Evolutionary conservation across 2,329 filamentous ascomycete genomes (phyloP).

Genomic region (Sarocladium kiliense): DNA sequence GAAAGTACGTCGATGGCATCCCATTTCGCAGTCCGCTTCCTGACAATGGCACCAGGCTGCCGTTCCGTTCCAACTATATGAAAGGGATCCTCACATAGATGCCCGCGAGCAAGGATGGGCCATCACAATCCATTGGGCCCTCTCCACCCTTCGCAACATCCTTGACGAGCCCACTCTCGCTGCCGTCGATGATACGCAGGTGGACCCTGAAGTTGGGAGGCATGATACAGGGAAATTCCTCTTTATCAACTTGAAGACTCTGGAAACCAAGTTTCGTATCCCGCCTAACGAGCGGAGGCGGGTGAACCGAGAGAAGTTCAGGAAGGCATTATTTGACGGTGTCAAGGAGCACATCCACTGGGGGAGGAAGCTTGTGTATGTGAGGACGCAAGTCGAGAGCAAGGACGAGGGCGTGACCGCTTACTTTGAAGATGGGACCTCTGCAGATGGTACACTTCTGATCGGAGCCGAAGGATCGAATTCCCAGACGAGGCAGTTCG

Average conservation of each 20-base stretch:
- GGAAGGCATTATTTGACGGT: conserved; percentile 16
- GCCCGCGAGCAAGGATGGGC: conserved; percentile 42
- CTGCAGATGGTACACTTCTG: conserved; percentile 26
- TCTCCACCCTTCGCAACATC: conserved; percentile 18
- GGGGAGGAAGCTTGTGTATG: conserved; percentile 17
- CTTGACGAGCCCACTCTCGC: conserved; percentile 8
- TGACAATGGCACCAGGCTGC: conserved; percentile 16
- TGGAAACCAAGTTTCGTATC: conserved; percentile 25
- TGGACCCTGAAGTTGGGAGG: conserved; percentile 27
- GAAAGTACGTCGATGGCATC: conserved; percentile 19
- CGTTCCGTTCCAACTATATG: conserved; percentile 26
- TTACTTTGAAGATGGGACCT: conserved; percentile 26
- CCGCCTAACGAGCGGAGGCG: conserved; percentile 24
- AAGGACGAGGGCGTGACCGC: conserved; percentile 16
- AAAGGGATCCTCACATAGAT: conserved; percentile 15
- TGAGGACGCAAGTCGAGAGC: conserved; percentile 18
- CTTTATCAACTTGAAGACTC: conserved; percentile 26
- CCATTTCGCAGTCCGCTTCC: neutral
- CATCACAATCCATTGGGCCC: conserved; percentile 50
- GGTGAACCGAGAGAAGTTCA: conserved; percentile 20
- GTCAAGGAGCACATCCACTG: conserved; percentile 16
- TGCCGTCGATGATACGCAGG: conserved; percentile 11
- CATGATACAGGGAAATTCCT: conserved; percentile 27
- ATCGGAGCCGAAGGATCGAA: conserved; percentile 36
- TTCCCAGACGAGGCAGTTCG: conserved; percentile 28